phyloP scores from a whole-genome alignment of 192 early-diverging fungal species.

The Coemansia guatemalensis region DNA sequence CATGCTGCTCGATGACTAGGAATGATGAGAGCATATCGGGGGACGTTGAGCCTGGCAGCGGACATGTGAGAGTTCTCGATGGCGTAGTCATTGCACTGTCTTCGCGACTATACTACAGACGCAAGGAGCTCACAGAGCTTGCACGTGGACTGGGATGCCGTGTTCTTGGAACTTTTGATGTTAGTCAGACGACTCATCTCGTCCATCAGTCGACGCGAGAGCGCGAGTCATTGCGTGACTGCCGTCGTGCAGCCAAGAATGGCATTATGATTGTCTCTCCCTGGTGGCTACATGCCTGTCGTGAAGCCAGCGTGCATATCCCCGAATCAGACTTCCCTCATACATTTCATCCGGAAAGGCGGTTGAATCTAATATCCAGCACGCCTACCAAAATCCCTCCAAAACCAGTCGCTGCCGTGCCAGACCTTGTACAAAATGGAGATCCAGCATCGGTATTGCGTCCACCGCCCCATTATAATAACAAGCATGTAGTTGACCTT shows the following conservation, averaged over 20 bases:
- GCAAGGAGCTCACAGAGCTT: slow-evolving; percentile 33
- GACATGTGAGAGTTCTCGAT: slow-evolving; percentile 2
- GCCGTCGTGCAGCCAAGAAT: slow-evolving; percentile 21
- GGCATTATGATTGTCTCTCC: slow-evolving; percentile 46
- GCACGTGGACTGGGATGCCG: slow-evolving; percentile 38
- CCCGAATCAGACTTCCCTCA: slow-evolving; percentile 40
- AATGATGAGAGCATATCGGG: slow-evolving; percentile 10
- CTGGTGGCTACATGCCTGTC: slow-evolving; percentile 54
- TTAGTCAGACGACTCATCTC: slow-evolving; percentile 35
- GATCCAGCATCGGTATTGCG: neutral
- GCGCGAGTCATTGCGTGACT: slow-evolving; percentile 42
- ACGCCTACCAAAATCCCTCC: slow-evolving; percentile 7
- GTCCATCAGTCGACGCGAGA: slow-evolving; percentile 51
- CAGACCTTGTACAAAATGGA: neutral
- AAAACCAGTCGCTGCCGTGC: neutral
- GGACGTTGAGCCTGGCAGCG: slow-evolving; percentile 4
- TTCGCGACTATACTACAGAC: slow-evolving; percentile 34
- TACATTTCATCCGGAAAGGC: slow-evolving; percentile 42
- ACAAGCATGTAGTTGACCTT: neutral
- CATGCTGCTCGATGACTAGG: neutral
- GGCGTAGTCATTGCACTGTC: slow-evolving; percentile 41
- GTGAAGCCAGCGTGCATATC: slow-evolving; percentile 15
- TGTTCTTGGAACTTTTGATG: slow-evolving; percentile 33
- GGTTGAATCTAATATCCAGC: slow-evolving; percentile 28
- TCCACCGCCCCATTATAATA: neutral